Base-by-base conservation (phyloP, 331 rosid species). In the Ulmus americana region DNA sequence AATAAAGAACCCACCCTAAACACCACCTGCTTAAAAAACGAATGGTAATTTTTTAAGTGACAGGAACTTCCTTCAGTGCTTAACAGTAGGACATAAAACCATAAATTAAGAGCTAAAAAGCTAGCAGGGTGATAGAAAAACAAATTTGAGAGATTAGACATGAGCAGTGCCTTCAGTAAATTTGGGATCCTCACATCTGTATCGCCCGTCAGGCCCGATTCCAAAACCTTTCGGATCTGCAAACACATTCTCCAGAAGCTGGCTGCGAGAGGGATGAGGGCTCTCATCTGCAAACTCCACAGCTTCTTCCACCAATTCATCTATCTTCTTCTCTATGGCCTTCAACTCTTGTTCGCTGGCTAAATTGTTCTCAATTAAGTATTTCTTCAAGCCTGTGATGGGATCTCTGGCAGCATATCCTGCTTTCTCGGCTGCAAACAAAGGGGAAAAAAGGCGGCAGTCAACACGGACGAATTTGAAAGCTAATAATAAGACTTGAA, bases 211-310 rank as follows among this genome's bases (percentile, higher is more conserved):
- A 20, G 97, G 95, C 41, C 91, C 99, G 10, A 94, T 94, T 66
- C 99, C 99, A 68, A 94, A 94, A 52, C 99, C 99, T 71, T 90
- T 94, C 1, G 99, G 96, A 84, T 94, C 99, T 5, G 95, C 95
- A 79, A 94, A 94, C 39, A 94, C 99, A 45, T 94, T 87, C 84
- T 94, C 97, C 49, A 94, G 82, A 63, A 94, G 92, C 86, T 94
- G 99, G 81, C 87, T 85, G 70, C 97, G 97, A 0, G 40, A 71
- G 41, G 98, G 98, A 67, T 1, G 80, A 28, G 95, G 95, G 65
- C 98, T 94, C 38, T 70, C 85, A 18, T 94, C 98, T 0, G 98
- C 95, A 46, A 94, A 94, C 65, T 87, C 90, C 52, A 89, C 98
- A 0, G 95, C 87, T 0, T 89, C 95, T 12, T 94, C 98, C 8